Base-by-base conservation (phyloP, 2,329 filamentous ascomycete species). In the Periconia digitata region DNA sequence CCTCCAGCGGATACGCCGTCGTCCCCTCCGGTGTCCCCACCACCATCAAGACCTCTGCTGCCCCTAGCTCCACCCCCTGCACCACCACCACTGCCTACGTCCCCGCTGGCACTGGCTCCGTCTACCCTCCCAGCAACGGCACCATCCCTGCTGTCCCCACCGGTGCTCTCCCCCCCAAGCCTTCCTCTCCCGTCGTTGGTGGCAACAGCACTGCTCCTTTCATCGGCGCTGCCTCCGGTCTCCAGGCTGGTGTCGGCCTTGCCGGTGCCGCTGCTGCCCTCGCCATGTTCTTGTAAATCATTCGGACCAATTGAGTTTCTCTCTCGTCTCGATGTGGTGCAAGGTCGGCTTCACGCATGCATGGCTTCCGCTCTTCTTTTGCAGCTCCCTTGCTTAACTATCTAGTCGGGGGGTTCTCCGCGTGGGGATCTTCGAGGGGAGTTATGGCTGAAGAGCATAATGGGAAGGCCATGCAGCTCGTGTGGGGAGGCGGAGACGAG, bases 261-360 rank as follows among this genome's bases (percentile, higher is more conserved):
- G 70, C 64, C 35, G 73, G 72, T 51, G 64, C 71, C 37, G 69
- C 70, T 20, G 74, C 72, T 45, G 72, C 67, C 54, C 56, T 73
- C 32, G 73, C 72, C 48, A 68, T 73, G 56, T 65, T 76, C 59
- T 56, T 71, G 41, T 70, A 70, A 62, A 54, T 40, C 18, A 24
- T 23, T 12, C 10, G 21, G 16, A n/a, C 15, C 38, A 6, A 24
- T 16, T 6, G 23, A 23, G 16, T n/a, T n/a, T 40, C 7, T 24
- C 21, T 40, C 22, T 24, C 24, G 38, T 15, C 13, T 27, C 24
- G 8, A 16, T 15, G 17, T 40, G 8, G 15, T 24, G 5, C 13
- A 15, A 32, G 10, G 38, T 12, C 24, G 3, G 38, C 20, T 40
- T 18, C 17, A 15, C 37, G 37, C 37, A 21, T 37, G 35, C 35